Base-by-base conservation (phyloP, 225 moss, liverwort and hornwort species). In the Polytrichum commune region DNA sequence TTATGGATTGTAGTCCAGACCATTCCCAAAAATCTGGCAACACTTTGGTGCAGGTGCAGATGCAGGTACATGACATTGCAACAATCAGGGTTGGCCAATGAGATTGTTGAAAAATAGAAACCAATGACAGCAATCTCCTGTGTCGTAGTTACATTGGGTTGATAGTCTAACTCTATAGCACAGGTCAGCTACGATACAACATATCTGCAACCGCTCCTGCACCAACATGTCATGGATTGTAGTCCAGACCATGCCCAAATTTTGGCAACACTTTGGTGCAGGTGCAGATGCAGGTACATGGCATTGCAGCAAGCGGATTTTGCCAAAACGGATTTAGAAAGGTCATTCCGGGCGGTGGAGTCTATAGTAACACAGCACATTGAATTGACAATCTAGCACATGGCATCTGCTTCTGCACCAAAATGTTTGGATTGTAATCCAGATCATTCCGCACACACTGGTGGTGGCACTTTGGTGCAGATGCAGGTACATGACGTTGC, bases 41-140 rank as follows among this genome's bases (percentile, higher is more conserved):
- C 46, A 70, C 63, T 60, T 75, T 73, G 84, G 81, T 84, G 84
- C 84, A 84, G 84, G 84, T 81, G 81, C 85, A 85, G 85, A 85
- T 85, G 85, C 85, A 85, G 85, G 78, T 72, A 85, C 65, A 74
- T 81, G 73, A 68, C 85, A 78, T 73, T 76, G 73, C 70, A 81
- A 73, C 85, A 27, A 68, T 68, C 62, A 30, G 64, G 77, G 7
- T 7, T 13, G 13, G 38, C 38, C 38, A 13, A 13, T 13, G 38
- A 38, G 38, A 38, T 38, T 38, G 3, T 13, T 38, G 38, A 38
- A 13, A 3, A 38, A 13, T 13, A 13, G 38, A 13, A 35, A 38
- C 38, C 13, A 24, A 20, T 19, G 3, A 67, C 1, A 63, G 4
- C 73, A 46, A 29, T 30, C 19, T 7, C 23, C 18, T 18, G 19